Percentiles rank a stretch among this genome's conserved stretches.
phyloP scores from a whole-genome alignment of 371 early-diverging fungal species.

The Haplosporangium sp. region DNA sequence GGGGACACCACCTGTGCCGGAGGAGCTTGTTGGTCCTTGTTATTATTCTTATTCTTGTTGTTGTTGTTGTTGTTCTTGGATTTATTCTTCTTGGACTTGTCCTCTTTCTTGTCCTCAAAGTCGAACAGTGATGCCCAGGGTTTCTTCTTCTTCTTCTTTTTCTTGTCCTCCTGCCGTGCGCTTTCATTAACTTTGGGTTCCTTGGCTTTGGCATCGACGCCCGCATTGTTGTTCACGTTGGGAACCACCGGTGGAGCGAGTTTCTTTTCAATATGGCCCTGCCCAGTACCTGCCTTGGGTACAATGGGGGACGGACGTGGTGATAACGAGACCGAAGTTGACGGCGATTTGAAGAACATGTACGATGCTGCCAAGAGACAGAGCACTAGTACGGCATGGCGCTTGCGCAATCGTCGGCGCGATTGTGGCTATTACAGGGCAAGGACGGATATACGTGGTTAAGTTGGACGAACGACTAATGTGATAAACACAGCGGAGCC shows the following conservation, averaged over 20 bases:
- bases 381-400: constrained; percentile 36
- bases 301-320: background rate
- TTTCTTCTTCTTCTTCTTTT: constrained; percentile 48
- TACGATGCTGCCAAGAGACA: constrained; percentile 37
- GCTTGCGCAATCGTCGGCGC: constrained; percentile 32
- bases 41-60: constrained; percentile 7
- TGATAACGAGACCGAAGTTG: constrained; percentile 12
- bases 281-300: background rate
- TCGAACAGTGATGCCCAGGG: constrained; percentile 39
- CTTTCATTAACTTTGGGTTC: background rate
- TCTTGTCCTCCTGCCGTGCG: constrained; percentile 15
- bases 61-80: constrained; percentile 5
- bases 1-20: background rate
- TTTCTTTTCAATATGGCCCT: constrained; percentile 17
- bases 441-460: background rate
- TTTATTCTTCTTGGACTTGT: constrained; percentile 3
- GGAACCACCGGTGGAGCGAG: constrained; percentile 1
- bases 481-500: too few relatives aligned
- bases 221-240: constrained; percentile 8
- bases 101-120: constrained; percentile 20
- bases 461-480: background rate
- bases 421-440: constrained; percentile 1
- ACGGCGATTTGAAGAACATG: constrained; percentile 37
- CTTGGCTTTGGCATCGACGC: constrained; percentile 6
- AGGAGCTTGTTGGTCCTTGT: background rate